Evolutionary conservation across 306 rosid species (phyloP), one percentile per base, ranked within the genome.

Genomic region (Amphicarpaea edgeworthii): DNA sequence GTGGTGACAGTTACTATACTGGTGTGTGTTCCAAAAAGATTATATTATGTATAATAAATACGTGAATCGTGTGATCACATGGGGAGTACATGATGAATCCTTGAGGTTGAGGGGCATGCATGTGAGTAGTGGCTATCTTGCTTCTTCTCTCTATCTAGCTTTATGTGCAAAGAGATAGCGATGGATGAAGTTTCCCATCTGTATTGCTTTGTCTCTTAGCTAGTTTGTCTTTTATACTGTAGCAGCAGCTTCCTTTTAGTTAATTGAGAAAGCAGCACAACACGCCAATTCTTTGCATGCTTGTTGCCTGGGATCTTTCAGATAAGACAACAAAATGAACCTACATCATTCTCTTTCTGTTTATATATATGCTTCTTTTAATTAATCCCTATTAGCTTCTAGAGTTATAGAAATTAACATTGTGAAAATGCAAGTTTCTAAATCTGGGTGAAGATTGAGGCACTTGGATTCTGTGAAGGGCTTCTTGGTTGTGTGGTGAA

Each of bases 141-240:
- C 77, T 66, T 78, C 77, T 66, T 78, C 47, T 58, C 45, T 72
- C 65, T 41, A 46, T 53, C 71, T 41, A 15, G 50, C 82, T 23
- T 53, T 68, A 72, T 72, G 20, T 69, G 63, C 78, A 75, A 67
- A 45, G 76, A 58, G 91, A 90, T 76, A 57, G 89, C 12, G 89
- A 90, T 82, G 53, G 88, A 86, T 83, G 86, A 92, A 83, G 81
- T 75, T 64, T 80, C 83, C 73, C 75, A 20, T 55, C 80, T 75
- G 82, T 77, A 67, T 80, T 57, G 71, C 51, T 72, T 82, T 86
- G 87, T 87, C 82, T 38, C 21, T 70, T 78, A n/a, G 77, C 28
- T 60, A 30, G 37, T 8, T 24, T 76, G 72, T 81, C 84, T 68
- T 72, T 26, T 24, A n/a, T 45, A 41, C 17, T 6, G 12, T 30